phyloP scores from a whole-genome alignment of 176 grass and related monocot genomes.

The Chrysopogon serrulatus region DNA sequence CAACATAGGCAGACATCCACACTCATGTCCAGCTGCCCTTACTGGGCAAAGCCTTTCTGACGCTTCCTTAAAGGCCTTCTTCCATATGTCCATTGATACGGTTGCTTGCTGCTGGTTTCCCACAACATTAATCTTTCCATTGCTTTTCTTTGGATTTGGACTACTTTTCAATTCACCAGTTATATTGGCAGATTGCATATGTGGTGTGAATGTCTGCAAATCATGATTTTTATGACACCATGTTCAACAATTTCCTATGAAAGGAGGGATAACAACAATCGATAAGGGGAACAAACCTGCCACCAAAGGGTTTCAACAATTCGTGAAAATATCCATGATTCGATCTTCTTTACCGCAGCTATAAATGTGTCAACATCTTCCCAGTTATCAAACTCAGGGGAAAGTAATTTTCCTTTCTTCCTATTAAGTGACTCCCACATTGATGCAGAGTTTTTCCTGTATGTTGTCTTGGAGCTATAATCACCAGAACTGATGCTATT shows the following conservation, averaged over 20 bases:
- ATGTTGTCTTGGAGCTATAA: slow-evolving; percentile 38
- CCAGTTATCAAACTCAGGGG: slow-evolving; percentile 79
- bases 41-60: slow-evolving; percentile 86
- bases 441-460: slow-evolving; percentile 58
- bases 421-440: slow-evolving; percentile 88
- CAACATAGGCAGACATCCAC: slow-evolving; percentile 81
- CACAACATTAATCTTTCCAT: slow-evolving; percentile 45
- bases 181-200: slow-evolving; percentile 71
- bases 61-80: slow-evolving; percentile 84
- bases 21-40: slow-evolving; percentile 78
- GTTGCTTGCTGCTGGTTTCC: slow-evolving; percentile 64
- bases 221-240: neutral
- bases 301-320: slow-evolving; percentile 94
- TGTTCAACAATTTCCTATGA: neutral
- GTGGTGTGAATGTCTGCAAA: slow-evolving; percentile 77
- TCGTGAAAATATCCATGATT: slow-evolving; percentile 90
- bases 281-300: slow-evolving; percentile 53
- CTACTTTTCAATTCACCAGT: slow-evolving; percentile 33
- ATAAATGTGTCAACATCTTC: slow-evolving; percentile 80
- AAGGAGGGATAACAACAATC: slow-evolving; percentile 7
- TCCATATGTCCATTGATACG: slow-evolving; percentile 87
- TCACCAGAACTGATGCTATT: slow-evolving; percentile 21
- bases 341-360: slow-evolving; percentile 81
- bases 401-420: slow-evolving; percentile 81
- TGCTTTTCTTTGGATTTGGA: slow-evolving; percentile 58